Base-by-base conservation (phyloP, 257 asterid species). In the Petrea volubilis region DNA sequence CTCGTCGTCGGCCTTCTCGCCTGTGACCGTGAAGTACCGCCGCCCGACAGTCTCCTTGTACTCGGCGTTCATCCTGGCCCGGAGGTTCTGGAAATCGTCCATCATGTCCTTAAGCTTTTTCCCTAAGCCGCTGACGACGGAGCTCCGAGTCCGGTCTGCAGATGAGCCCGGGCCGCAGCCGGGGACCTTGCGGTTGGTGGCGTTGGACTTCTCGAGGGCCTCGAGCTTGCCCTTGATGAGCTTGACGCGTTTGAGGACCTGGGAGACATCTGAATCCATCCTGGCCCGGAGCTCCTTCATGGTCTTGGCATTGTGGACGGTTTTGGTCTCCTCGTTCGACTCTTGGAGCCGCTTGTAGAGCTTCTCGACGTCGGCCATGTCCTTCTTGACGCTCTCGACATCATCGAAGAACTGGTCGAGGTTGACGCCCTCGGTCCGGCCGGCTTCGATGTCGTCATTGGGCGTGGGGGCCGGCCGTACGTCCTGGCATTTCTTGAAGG, bases 101-200 rank as follows among this genome's bases (percentile, higher is more conserved):
- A 84, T 84, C 85, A 81, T 43, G 43, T 36, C 78, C 18, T 84
- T 84, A 7, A 84, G 76, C 68, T 84, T 84, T 33, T 84, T 84
- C 1, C 89, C 89, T 12, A 84, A 76, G 14, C 89, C 89, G 24
- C 83, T 57, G 10, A 84, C 89, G 14, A 84, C 83, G 0, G 83
- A 77, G 0, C 78, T 74, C 17, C 87, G 68, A 0, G 89, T 84
- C 29, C 89, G n/a, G 68, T 81, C 87, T 0, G 89, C 84, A 5
- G 89, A 84, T 17, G 89, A 84, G 2, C 89, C 89, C 0, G 89
- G 89, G 0, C 89, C 89, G 64, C 89, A 84, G 11, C 89, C 89
- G 1, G 89, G 89, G 73, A 81, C 80, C 0, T 68, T 71, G 31
- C 89, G 79, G 43, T 81, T 71, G n/a, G 79, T 69, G 29, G 80